Percentiles rank a stretch among this genome's conserved stretches.
phyloP scores from a whole-genome alignment of 2,329 filamentous ascomycete species.

The Monosporascus sp. region DNA sequence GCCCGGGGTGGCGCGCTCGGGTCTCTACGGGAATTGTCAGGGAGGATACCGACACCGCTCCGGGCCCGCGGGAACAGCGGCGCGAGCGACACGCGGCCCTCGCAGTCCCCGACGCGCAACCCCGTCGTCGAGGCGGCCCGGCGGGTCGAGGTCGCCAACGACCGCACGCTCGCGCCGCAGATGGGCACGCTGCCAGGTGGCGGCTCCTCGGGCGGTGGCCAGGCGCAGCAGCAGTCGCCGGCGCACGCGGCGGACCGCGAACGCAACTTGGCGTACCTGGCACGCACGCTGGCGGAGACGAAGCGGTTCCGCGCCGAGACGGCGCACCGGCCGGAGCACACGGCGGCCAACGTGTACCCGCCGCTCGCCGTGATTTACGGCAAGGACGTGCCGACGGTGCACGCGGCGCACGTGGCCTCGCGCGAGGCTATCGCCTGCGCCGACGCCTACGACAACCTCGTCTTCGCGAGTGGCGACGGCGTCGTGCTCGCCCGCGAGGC shows the following conservation, averaged over 20 bases:
- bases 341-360: conserved; percentile 69
- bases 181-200: conserved; percentile 34
- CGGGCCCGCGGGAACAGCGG: conserved; percentile 40
- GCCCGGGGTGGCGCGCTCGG: conserved; percentile 34
- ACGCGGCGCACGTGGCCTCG: conserved; percentile 69
- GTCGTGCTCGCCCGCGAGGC: conserved; percentile 82
- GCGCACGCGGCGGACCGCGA: conserved; percentile 46
- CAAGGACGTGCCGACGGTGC: conserved; percentile 81
- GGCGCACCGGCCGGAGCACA: conserved; percentile 54
- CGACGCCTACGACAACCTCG: conserved; percentile 80
- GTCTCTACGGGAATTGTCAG: conserved; percentile 43
- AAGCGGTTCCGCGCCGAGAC: conserved; percentile 74
- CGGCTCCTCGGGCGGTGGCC: conserved; percentile 16
- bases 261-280: conserved; percentile 59
- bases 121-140: conserved; percentile 21
- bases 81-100: conserved; percentile 18
- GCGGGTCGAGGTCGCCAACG: conserved; percentile 26
- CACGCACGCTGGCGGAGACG: conserved; percentile 66
- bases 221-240: conserved; percentile 18
- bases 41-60: conserved; percentile 38
- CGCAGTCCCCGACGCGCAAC: conserved; percentile 14
- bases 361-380: conserved; percentile 81
- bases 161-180: conserved; percentile 41
- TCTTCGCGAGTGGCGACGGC: conserved; percentile 83
- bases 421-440: conserved; percentile 68